These are phyloP conservation scores for Erythrophleum ivorense DNA, from an alignment of 331 rosid genomes.

Conservation along the genomic window DNA sequence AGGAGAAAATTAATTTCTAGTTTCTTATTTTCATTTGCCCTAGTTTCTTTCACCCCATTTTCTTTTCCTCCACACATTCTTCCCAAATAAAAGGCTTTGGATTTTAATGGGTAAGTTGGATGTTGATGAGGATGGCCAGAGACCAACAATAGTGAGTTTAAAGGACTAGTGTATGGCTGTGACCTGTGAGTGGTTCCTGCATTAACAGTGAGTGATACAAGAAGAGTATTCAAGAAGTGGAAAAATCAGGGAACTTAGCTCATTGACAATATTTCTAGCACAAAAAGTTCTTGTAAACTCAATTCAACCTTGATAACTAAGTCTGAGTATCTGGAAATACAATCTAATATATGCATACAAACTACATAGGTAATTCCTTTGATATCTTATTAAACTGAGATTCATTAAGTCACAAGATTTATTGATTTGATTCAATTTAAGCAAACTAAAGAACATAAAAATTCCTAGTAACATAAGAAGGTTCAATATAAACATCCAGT, in stretches of 20 bases:
- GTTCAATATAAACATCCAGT: not conserved
- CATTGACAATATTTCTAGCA: not conserved
- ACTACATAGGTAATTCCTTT: not conserved
- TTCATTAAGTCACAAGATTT: not conserved
- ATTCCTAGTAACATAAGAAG: not conserved
- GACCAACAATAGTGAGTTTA: not conserved
- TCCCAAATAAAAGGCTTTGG: not conserved
- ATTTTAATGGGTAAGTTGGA: not conserved
- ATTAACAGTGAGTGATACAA: not conserved
- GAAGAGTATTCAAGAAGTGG: not conserved
- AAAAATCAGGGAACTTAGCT: not conserved
- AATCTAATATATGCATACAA: not conserved
- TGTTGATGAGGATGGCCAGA: not conserved
- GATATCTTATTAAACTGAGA: conserved; percentile 9
- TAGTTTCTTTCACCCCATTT: not conserved
- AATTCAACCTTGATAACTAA: not conserved
- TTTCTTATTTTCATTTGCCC: not conserved
- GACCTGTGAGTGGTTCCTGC: not conserved
- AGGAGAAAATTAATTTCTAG: not conserved
- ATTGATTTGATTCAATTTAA: conserved; percentile 11
- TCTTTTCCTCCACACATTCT: not conserved
- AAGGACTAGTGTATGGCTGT: not conserved
- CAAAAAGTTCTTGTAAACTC: not conserved
- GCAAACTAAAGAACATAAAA: not conserved
- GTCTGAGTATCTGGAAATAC: not conserved